Percentiles rank a stretch among this genome's conserved stretches.
Conservation (phyloP, 2,329 filamentous ascomycete genomes). For the Ophioceras dolichostomum region DNA sequence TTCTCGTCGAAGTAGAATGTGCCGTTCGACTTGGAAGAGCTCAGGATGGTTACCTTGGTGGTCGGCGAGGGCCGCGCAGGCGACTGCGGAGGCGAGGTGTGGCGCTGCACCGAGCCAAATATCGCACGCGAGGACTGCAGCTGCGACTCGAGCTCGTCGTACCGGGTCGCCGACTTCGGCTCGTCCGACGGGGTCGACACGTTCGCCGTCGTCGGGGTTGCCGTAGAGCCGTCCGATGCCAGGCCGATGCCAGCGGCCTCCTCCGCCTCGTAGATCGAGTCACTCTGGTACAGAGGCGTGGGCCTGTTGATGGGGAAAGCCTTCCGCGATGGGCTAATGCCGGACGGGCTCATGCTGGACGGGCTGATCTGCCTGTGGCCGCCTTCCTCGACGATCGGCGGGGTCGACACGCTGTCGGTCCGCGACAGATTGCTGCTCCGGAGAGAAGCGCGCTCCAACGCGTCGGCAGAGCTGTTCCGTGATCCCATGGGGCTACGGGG, state of each 20-base stretch:
- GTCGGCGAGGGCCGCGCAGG: slow-evolving; percentile 10
- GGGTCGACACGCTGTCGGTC: slow-evolving; percentile 25
- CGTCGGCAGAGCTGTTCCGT: slow-evolving; percentile 34
- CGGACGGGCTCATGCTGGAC: too few relatives aligned
- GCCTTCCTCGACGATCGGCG: slow-evolving; percentile 27
- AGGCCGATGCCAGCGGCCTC: slow-evolving; percentile 17
- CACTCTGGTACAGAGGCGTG: slow-evolving; percentile 7
- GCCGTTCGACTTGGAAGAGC: slow-evolving; percentile 15
- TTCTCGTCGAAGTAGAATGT: slow-evolving; percentile 20
- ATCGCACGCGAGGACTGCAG: slow-evolving; percentile 8
- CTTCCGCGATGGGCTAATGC: slow-evolving; percentile 2
- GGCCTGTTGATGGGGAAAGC: slow-evolving; percentile 8
- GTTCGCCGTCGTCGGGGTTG: slow-evolving; percentile 3
- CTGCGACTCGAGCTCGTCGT: slow-evolving; percentile 5
- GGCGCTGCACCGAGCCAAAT: slow-evolving; percentile 10
- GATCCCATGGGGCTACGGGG: slow-evolving; percentile 39
- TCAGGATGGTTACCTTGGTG: slow-evolving; percentile 23
- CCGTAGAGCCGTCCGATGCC: neutral
- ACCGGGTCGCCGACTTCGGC: slow-evolving; percentile 4
- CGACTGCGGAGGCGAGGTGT: slow-evolving; percentile 10
- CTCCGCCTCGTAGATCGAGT: slow-evolving; percentile 31
- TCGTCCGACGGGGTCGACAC: slow-evolving; percentile 2
- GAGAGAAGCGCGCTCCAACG: slow-evolving; percentile 20
- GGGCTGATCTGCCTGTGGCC: neutral
- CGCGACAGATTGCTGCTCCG: slow-evolving; percentile 27